Evolutionary conservation across 2,329 filamentous ascomycete species (phyloP), one percentile per base, ranked within the genome.

Genomic region (Geoglossum cookeanum): DNA sequence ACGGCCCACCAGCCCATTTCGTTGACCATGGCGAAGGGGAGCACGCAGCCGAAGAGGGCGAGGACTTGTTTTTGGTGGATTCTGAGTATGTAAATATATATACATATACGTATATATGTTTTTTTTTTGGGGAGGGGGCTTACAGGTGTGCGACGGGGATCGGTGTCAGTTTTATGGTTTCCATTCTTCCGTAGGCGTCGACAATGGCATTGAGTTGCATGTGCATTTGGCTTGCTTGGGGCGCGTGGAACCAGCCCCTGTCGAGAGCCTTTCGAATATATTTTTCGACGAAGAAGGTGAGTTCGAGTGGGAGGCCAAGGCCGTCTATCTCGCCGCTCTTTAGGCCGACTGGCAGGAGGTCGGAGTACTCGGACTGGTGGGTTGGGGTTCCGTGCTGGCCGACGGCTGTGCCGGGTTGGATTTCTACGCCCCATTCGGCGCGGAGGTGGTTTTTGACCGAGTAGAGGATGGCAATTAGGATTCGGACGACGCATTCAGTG

Each of bases 31-130:
- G 78, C 78, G 63, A 83, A 83, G 0, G 80, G 80, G 4, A 84
- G 68, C 8, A 83, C 75, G 55, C 72, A 74, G 33, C 75, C 74
- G 62, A 80, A 84, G 0, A 83, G 69, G 0, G 78, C 78, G 0
- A 84, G 71, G 0, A 82, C 80, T 67, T 84, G 80, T 60, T 78
- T 77, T 62, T 79, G 77, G 61, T 83, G 80, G 59, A 84, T 84
- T 27, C 74, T 75, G 22, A 22, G 22, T 22, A 2, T 22, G 22
- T 22, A 22, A 22, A 22, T 22, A 22, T 22, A 22, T 22, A 2
- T 22, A 22, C 22, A 22, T 22, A 22, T 22, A 22, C 22, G 22
- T 22, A 22, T 22, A 22, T 2, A 22, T 22, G 15, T 22, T 49
- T 29, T 5, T 11, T 11, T 22, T n/a, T n/a, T n/a, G n/a, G 13